Evolutionary conservation across 805 yeast species (phyloP), one percentile per base, ranked within the genome.

Genomic region (Pichia cephalocereana): DNA sequence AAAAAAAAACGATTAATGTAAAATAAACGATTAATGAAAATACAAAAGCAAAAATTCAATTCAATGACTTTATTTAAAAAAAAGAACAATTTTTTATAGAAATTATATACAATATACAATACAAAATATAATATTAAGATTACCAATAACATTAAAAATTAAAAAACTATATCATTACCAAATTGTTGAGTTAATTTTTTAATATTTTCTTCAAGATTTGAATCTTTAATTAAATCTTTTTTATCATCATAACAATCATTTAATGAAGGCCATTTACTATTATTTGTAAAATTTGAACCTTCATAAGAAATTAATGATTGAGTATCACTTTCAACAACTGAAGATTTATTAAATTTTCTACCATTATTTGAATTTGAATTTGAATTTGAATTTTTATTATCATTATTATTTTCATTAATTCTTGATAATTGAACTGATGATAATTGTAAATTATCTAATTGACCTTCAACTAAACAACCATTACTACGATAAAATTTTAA

Each of bases 381-480:
- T 19, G 23, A 19, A 4, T 9, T 45, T 14, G 48, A 45, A n/a
- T 11, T 32, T 27, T 52, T 47, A 14, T 46, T 30, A 0, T 52
- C 41, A 18, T 36, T 42, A 10, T 48, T 32, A 19, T 49, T 15
- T 43, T 50, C 17, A 37, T 36, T 40, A 12, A 52, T 44, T 38
- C 63, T 48, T 4, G 61, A 41, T 51, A 71, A 69, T 53, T 78
- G 83, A 23, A 84, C 80, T 49, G 82, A 71, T 51, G 89, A 81
- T 45, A 84, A 67, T 61, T 83, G 93, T 53, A 90, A 71, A 56
- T 80, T 85, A 50, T 84, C 91, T 54, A 90, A 70, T 2, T 87
- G 80, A 11, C 97, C 97, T 63, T 90, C 96, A 28, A 90, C 97
- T 32, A 90, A 69, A 65, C 95, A 85, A 1, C 95, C 95, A 48